Conservation (phyloP, 306 rosid genomes). For the Bauhinia variegata region DNA sequence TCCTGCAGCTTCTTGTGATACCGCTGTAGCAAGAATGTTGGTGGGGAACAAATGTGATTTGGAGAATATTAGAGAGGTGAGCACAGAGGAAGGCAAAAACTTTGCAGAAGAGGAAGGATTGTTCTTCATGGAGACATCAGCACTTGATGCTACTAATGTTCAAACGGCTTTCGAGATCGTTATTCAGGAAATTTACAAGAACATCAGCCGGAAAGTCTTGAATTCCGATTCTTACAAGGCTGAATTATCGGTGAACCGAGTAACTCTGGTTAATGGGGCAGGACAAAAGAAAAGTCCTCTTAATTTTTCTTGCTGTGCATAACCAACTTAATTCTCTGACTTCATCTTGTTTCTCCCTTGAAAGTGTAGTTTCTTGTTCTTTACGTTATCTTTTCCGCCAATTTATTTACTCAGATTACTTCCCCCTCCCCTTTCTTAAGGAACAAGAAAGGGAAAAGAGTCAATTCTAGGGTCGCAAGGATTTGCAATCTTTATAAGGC, state of each 20-base stretch:
- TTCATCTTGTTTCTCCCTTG: background rate
- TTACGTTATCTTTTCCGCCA: too few relatives aligned
- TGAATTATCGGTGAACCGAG: constrained; percentile 59
- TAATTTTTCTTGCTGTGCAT: constrained; percentile 49
- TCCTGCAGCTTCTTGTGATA: constrained; percentile 58
- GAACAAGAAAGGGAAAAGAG: too few relatives aligned
- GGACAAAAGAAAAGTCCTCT: constrained; percentile 32
- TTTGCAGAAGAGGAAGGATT: constrained; percentile 60
- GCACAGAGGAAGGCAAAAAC: constrained; percentile 55
- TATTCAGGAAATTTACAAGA: constrained; percentile 55
- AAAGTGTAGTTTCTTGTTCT: too few relatives aligned
- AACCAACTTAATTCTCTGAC: constrained; percentile 6
- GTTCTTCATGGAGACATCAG: constrained; percentile 70
- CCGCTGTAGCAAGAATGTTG: constrained; percentile 54
- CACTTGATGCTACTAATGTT: constrained; percentile 61
- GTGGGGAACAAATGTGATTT: constrained; percentile 67
- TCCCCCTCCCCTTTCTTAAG: too few relatives aligned
- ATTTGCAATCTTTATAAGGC: too few relatives aligned
- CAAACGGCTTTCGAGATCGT: constrained; percentile 56
- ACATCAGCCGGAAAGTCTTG: constrained; percentile 53
- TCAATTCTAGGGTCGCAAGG: too few relatives aligned
- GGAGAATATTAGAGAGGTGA: constrained; percentile 62
- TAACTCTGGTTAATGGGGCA: constrained; percentile 44
- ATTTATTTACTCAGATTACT: too few relatives aligned
- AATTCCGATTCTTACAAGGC: constrained; percentile 61